These are phyloP conservation scores for Epichloe sp. DNA, from an alignment of 2,329 filamentous ascomycete genomes.

Conservation along the genomic window DNA sequence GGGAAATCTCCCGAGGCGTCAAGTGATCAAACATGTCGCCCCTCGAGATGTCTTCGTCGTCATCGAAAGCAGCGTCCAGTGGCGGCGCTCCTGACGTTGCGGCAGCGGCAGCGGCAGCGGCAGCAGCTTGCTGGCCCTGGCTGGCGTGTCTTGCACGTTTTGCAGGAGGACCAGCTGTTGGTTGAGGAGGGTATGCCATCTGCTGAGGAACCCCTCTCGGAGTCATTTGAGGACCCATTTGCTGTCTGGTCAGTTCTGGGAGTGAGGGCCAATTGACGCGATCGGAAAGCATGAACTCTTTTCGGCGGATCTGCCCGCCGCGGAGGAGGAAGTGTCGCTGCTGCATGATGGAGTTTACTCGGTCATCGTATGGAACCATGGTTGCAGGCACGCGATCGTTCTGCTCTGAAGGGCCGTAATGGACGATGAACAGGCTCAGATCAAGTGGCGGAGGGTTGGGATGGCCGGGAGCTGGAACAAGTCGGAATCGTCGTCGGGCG, in stretches of 20 bases:
- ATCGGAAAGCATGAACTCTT: conserved; percentile 91
- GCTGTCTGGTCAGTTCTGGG: conserved; percentile 37
- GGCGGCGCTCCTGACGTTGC: conserved; percentile 25
- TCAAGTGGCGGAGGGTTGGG: conserved; percentile 61
- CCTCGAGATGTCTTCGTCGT: conserved; percentile 77
- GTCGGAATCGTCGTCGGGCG: conserved; percentile 72
- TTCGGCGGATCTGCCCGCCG: conserved; percentile 71
- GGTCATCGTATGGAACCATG: conserved; percentile 50
- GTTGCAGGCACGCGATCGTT: conserved; percentile 59
- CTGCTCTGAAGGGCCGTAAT: conserved; percentile 69
- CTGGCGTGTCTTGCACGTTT: conserved; percentile 39
- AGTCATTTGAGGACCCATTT: conserved; percentile 34
- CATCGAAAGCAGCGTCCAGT: conserved; percentile 47
- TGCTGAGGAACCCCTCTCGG: conserved; percentile 40
- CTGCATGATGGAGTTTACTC: conserved; percentile 46
- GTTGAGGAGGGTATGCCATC: conserved; percentile 49
- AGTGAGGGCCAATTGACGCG: conserved; percentile 82
- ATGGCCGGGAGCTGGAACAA: conserved; percentile 58
- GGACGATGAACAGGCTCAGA: conserved; percentile 76
- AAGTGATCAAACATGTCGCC: conserved; percentile 85
- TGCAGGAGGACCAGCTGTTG: conserved; percentile 35
- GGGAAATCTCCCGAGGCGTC: conserved; percentile 78
- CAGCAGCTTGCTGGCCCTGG: conserved; percentile 21
- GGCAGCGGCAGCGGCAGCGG: conserved; percentile 1
- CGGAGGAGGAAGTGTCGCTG: conserved; percentile 52